Evolutionary conservation across 805 yeast genomes (phyloP).

Genomic region (Zygosaccharomyces rouxii): DNA sequence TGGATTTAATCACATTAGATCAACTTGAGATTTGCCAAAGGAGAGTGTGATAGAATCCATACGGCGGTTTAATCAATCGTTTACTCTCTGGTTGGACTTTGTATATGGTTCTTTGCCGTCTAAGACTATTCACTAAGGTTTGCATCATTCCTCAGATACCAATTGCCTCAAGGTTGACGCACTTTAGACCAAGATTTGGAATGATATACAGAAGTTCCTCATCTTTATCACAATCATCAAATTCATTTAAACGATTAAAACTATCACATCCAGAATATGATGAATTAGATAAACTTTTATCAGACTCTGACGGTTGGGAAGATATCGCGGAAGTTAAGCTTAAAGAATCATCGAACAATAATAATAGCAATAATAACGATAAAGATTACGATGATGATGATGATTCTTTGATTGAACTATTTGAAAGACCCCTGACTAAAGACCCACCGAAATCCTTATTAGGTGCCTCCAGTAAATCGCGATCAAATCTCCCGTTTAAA

Average conservation of each 20-base stretch:
- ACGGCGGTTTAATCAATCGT: neutral
- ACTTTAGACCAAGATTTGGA: constrained; percentile 2
- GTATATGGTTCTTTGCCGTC: constrained; percentile 1
- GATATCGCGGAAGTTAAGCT: constrained; percentile 7
- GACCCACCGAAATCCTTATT: constrained; percentile 5
- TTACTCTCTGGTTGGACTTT: neutral
- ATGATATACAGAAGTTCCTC: constrained; percentile 8
- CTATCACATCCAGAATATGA: constrained; percentile 11
- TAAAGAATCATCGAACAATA: neutral
- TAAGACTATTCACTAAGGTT: neutral
- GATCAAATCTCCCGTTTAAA: constrained; percentile 3
- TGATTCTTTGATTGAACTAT: constrained; percentile 13
- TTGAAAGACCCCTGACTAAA: constrained; percentile 2
- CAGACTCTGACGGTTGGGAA: constrained; percentile 31
- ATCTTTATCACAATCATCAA: constrained; percentile 1
- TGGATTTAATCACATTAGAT: neutral
- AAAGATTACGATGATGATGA: constrained; percentile 14
- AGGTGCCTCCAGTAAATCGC: constrained; percentile 10
- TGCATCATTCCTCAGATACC: neutral
- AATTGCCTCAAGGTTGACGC: neutral
- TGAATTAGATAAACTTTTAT: constrained; percentile 20
- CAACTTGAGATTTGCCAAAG: neutral
- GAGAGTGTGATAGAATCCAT: neutral
- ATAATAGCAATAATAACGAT: neutral
- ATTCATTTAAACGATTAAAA: neutral